Evolutionary conservation across 331 rosid genomes (phyloP).

Genomic region (Pyrus hybrid): DNA sequence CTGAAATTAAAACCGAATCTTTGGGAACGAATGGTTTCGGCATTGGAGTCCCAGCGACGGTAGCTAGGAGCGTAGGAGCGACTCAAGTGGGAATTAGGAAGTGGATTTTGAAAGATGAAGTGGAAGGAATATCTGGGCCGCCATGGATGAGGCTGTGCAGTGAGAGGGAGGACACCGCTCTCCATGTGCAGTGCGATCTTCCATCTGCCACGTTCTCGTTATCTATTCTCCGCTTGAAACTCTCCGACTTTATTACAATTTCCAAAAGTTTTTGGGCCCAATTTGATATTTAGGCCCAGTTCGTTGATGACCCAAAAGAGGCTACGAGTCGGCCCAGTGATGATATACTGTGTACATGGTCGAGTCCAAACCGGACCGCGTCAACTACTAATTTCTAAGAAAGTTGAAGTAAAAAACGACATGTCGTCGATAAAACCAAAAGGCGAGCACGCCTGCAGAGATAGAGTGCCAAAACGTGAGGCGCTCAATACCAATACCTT

Average conservation of each 20-base stretch:
- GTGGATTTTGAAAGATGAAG: neutral
- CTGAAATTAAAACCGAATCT: conserved; percentile 37
- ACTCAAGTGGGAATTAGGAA: conserved; percentile 13
- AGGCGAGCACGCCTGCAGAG: neutral
- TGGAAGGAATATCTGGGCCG: conserved; percentile 16
- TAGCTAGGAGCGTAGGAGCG: conserved; percentile 33
- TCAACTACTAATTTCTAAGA: no score
- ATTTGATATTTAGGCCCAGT: no score
- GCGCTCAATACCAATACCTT: neutral
- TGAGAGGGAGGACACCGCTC: conserved; percentile 13
- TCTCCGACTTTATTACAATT: no score
- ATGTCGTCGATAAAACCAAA: neutral
- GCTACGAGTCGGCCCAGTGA: no score
- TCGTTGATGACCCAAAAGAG: no score
- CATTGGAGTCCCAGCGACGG: conserved; percentile 83
- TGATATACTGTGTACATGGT: no score
- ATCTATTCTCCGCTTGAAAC: neutral
- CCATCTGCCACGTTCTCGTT: conserved; percentile 57
- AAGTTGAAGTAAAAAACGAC: neutral
- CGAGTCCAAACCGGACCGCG: no score
- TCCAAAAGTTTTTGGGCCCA: no score
- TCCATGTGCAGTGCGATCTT: conserved; percentile 22
- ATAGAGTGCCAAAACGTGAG: neutral
- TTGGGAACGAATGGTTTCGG: conserved; percentile 47
- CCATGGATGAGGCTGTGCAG: conserved; percentile 39